Percentiles rank a stretch among this genome's conserved stretches.
Conservation (phyloP, 2,329 filamentous ascomycete genomes). For the Xylariaceae sp. region DNA sequence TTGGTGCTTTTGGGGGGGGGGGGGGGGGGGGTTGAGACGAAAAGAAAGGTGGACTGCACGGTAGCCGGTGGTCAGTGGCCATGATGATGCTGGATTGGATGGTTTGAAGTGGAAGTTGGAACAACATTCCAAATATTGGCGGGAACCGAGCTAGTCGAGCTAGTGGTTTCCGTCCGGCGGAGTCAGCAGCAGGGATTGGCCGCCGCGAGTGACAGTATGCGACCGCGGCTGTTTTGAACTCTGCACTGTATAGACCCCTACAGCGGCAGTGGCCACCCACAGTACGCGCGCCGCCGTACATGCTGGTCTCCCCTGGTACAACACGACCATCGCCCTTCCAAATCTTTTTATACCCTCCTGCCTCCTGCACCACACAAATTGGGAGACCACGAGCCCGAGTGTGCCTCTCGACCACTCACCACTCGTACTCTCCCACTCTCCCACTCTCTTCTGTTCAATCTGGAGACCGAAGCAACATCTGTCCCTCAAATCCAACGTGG, state of each 20-base stretch:
- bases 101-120: conserved; percentile 26
- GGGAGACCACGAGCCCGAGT: too few relatives aligned
- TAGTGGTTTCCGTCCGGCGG: conserved; percentile 20
- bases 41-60: not conserved
- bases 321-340: conserved; percentile 27
- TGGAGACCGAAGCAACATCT: too few relatives aligned
- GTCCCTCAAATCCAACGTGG: not conserved
- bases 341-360: conserved; percentile 23
- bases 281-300: conserved; percentile 7
- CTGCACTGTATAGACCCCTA: conserved; percentile 8
- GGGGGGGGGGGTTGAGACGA: not conserved
- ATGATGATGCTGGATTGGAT: not conserved
- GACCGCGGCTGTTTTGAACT: conserved; percentile 8
- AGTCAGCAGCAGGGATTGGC: conserved; percentile 31
- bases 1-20: not conserved
- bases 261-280: conserved; percentile 3
- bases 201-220: conserved; percentile 21
- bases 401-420: conserved; percentile 1
- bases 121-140: conserved; percentile 32
- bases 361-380: conserved; percentile 13
- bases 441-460: not conserved
- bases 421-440: not conserved
- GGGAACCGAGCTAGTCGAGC: too few relatives aligned
- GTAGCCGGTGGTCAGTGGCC: too few relatives aligned
- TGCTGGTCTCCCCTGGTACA: conserved; percentile 5